phyloP scores from a whole-genome alignment of 2,329 filamentous ascomycete species.

The Acarospora socialis region DNA sequence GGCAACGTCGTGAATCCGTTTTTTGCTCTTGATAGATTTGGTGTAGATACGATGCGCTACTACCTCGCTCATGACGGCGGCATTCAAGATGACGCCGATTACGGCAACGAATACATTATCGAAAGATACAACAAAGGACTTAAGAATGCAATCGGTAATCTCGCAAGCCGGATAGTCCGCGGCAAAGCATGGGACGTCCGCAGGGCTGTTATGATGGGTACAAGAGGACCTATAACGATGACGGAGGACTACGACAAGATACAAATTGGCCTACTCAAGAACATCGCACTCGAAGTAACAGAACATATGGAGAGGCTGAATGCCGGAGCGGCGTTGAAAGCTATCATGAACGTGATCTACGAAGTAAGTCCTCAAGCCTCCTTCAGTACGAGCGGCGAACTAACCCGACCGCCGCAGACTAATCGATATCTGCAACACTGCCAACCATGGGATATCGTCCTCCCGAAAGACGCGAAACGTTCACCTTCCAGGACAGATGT shows the following conservation, averaged over 20 bases:
- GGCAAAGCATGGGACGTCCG: slow-evolving; percentile 55
- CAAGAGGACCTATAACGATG: slow-evolving; percentile 4
- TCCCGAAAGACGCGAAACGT: slow-evolving; percentile 45
- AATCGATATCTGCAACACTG: slow-evolving; percentile 10
- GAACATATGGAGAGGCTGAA: slow-evolving; percentile 49
- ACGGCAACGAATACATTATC: slow-evolving; percentile 65
- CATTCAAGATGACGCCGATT: slow-evolving; percentile 64
- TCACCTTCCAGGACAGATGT: slow-evolving; percentile 57
- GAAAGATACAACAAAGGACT: slow-evolving; percentile 67
- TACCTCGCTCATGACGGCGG: slow-evolving; percentile 74
- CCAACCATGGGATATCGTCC: slow-evolving; percentile 13
- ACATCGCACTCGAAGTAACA: too few relatives aligned
- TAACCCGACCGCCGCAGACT: slow-evolving; percentile 4
- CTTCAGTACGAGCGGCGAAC: neutral
- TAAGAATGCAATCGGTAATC: slow-evolving; percentile 65
- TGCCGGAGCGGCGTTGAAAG: slow-evolving; percentile 49
- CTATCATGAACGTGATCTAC: slow-evolving; percentile 48
- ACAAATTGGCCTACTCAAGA: too few relatives aligned
- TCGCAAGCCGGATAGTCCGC: slow-evolving; percentile 55
- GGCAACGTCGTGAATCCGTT: slow-evolving; percentile 94
- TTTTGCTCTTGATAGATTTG: slow-evolving; percentile 78
- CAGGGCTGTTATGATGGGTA: slow-evolving; percentile 37
- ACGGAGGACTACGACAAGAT: slow-evolving; percentile 12
- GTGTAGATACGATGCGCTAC: slow-evolving; percentile 74
- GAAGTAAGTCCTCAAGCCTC: slow-evolving; percentile 38